Base-by-base conservation (phyloP, 306 rosid genomes). In the Acacia confusa region DNA sequence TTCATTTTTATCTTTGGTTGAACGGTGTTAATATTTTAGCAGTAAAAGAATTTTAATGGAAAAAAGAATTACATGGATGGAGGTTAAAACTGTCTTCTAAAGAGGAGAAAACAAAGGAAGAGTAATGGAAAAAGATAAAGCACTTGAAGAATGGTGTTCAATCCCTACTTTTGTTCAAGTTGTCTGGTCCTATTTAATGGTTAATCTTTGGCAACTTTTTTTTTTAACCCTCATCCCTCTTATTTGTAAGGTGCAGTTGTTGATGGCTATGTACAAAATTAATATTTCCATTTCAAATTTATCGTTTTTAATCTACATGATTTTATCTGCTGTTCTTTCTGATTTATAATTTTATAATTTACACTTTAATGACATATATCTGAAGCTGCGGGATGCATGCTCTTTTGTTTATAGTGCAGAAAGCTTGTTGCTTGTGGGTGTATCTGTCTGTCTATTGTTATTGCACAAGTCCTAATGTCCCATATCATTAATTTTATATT, bases 361-460 rank as follows among this genome's bases (percentile, higher is more conserved):
- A 14, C 40, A 30, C 19, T 53, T 15, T 40, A 34, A 22, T 9
- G 57, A 48, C 45, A 63, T 25, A 7, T 19, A 80, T 40, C 32
- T 7, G 41, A 64, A 10, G 48, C 7, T 9, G 34, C 45, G 57
- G 34, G 24, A 70, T 40, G 32, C 67, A 48, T 63, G 9, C 36
- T 75, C 30, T 34, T 7, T 10, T 48, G 55, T 43, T 44, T 30
- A n/a, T 47, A 34, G 84, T n/a, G 38, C 43, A 72, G 68, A 70
- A 60, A 47, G n/a, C 74, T 67, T 66, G 70, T 57, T 74, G 67
- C 55, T n/a, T 78, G 57, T 11, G 13, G 63, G 8, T 65, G 61
- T 76, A 30, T 72, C 1, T n/a, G 7, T 66, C 65, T 72, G 52
- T 36, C 7, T 58, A 7, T 70, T 47, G n/a, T 2, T 76, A 68